Conservation (phyloP, 495 filamentous ascomycete species). For the Xylaria sp. region DNA sequence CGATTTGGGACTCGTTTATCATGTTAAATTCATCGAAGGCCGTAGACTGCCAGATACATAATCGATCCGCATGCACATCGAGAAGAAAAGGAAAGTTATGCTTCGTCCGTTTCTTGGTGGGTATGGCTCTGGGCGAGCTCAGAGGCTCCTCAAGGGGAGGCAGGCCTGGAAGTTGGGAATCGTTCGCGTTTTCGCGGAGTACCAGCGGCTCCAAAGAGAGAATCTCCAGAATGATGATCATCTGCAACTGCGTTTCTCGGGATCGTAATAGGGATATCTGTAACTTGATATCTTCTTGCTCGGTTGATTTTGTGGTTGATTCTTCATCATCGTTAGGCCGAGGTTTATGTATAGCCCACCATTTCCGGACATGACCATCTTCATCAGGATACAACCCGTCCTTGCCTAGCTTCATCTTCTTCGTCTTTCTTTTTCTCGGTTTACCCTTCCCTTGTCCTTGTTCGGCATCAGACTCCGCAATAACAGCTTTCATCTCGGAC, state of each 20-base stretch:
- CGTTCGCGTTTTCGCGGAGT: conserved; percentile 45
- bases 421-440: conserved; percentile 66
- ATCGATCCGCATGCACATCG: conserved; percentile 84
- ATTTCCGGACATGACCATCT: conserved; percentile 73
- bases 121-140: conserved; percentile 31
- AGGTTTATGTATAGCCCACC: conserved; percentile 71
- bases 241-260: conserved; percentile 86
- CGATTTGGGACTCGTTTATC: conserved; percentile 55
- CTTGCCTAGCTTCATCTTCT: conserved; percentile 75
- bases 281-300: conserved; percentile 58
- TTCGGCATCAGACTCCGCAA: conserved; percentile 62
- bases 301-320: conserved; percentile 40
- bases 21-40: conserved; percentile 61
- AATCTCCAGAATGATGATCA: conserved; percentile 88
- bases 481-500: conserved; percentile 64
- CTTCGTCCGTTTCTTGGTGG: conserved; percentile 48
- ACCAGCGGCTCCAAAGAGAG: conserved; percentile 71
- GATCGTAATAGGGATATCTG: conserved; percentile 70
- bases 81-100: conserved; percentile 64
- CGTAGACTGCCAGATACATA: conserved; percentile 97
- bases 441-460: conserved; percentile 51
- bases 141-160: conserved; percentile 32
- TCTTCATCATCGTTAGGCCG: conserved; percentile 40
- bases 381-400: conserved; percentile 81
- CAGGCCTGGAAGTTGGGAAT: conserved; percentile 49